Base-by-base conservation (phyloP, 805 yeast species). In the Cyberlindnera sargentensis region DNA sequence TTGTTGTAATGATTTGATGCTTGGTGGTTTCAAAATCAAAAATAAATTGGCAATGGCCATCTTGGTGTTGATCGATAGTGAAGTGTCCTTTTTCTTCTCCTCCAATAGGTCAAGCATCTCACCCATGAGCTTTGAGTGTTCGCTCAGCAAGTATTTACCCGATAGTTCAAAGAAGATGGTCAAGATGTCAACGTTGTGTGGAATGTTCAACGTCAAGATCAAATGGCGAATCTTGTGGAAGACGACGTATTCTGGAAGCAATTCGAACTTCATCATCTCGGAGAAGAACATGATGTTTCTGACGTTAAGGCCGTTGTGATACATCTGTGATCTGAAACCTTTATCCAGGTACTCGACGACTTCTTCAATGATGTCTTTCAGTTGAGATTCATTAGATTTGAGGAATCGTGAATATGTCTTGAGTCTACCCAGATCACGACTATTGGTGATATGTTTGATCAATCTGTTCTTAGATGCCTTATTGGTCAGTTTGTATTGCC, bases 231-330 rank as follows among this genome's bases (percentile, higher is more conserved):
- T 71, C 56, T 82, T 84, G 60, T 88, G 90, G 57, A 87, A 83
- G 9, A 82, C 68, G 45, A 82, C 70, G 60, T 79, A 81, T n/a
- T 71, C 65, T 0, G 95, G 91, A 11, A 88, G 68, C 47, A 88
- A 61, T 51, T 75, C 78, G 59, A 89, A 89, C 57, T 85, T 87
- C 30, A 83, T 76, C 64, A 89, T 66, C 55, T 90, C 96, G 39
- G 79, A 67, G 50, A 85, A 80, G 51, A 84, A 82, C 24, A 72
- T 68, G 32, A 85, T 72, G 50, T 73, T 76, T 50, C 70, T 73
- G 50, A 79, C 75, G 48, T 76, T 76, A 40, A 82, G 61, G 20
- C 64, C 64, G 42, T 66, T 71, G 31, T 76, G 72, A 46, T 73
- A 74, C 34, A 84, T 68, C 56, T 80, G 86, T 20, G 74, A 71